Evolutionary conservation across 2,329 filamentous ascomycete genomes (phyloP).

Genomic region (Blastomyces percursus): DNA sequence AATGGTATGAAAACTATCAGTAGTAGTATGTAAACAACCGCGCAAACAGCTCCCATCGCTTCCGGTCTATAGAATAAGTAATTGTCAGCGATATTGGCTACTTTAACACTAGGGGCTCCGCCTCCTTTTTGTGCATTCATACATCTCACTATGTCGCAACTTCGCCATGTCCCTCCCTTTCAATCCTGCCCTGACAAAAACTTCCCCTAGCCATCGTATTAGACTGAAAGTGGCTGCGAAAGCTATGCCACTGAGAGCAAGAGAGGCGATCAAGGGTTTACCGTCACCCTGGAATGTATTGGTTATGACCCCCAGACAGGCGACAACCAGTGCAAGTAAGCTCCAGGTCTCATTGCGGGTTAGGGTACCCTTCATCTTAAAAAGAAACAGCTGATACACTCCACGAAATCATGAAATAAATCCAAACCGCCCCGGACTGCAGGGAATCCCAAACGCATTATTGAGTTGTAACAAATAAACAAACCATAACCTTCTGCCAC

Average conservation of each 20-base stretch:
- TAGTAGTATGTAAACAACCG: conserved; percentile 78
- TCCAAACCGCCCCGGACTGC: not conserved
- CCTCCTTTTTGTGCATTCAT: conserved; percentile 21
- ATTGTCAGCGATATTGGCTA: conserved; percentile 8
- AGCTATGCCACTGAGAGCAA: conserved; percentile 74
- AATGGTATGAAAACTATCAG: conserved; percentile 92
- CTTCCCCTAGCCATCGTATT: conserved; percentile 84
- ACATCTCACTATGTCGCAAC: conserved; percentile 62
- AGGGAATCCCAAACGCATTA: not conserved
- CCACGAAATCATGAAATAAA: not conserved
- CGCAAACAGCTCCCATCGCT: conserved; percentile 90
- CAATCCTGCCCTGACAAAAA: conserved; percentile 78
- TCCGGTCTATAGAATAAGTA: conserved; percentile 52
- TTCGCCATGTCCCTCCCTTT: conserved; percentile 86
- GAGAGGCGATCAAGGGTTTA: conserved; percentile 75
- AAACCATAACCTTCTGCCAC: not conserved
- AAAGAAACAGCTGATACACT: not conserved
- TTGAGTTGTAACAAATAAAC: not conserved
- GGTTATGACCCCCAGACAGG: conserved; percentile 55
- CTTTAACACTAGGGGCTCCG: not conserved
- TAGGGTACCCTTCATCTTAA: conserved; percentile 33
- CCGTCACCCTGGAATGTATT: conserved; percentile 79
- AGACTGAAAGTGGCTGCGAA: conserved; percentile 74
- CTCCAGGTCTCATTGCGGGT: conserved; percentile 45
- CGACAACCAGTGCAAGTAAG: conserved; percentile 53